Evolutionary conservation across 768 basidiomycete species (phyloP).

Genomic region (Ramaria sp.): DNA sequence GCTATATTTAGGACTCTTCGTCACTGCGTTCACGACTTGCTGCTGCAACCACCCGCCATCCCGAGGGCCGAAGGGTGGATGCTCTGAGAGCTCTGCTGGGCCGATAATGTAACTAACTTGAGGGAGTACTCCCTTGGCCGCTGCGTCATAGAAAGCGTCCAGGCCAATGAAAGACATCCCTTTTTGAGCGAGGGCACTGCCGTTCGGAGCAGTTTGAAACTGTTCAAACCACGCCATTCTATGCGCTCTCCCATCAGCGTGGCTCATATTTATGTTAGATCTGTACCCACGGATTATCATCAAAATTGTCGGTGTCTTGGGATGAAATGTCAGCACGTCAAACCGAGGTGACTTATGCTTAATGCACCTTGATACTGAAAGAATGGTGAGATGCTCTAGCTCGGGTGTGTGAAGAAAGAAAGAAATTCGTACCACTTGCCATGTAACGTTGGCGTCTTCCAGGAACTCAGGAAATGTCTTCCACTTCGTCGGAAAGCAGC

Average conservation of each 20-base stretch:
- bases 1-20: constrained; percentile 10
- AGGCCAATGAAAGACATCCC: constrained; percentile 8
- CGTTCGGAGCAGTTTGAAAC: background rate
- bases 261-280: no score
- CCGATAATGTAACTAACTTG: constrained; percentile 10
- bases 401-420: background rate
- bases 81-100: constrained; percentile 10
- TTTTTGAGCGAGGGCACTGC: constrained; percentile 1
- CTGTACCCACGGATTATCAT: constrained; percentile 7
- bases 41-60: constrained; percentile 8
- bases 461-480: constrained; percentile 6
- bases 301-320: constrained; percentile 8
- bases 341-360: background rate
- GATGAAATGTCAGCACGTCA: background rate
- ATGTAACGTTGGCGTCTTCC: constrained; percentile 4
- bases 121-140: constrained; percentile 8
- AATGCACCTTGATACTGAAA: constrained; percentile 7
- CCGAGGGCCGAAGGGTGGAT: background rate
- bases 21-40: constrained; percentile 8
- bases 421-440: constrained; percentile 7
- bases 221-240: constrained; percentile 6
- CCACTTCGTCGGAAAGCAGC: constrained; percentile 10
- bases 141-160: constrained; percentile 6
- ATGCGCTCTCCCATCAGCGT: background rate
- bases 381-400: background rate